phyloP scores from a whole-genome alignment of 768 basidiomycete species.

The Serendipita vermifera region DNA sequence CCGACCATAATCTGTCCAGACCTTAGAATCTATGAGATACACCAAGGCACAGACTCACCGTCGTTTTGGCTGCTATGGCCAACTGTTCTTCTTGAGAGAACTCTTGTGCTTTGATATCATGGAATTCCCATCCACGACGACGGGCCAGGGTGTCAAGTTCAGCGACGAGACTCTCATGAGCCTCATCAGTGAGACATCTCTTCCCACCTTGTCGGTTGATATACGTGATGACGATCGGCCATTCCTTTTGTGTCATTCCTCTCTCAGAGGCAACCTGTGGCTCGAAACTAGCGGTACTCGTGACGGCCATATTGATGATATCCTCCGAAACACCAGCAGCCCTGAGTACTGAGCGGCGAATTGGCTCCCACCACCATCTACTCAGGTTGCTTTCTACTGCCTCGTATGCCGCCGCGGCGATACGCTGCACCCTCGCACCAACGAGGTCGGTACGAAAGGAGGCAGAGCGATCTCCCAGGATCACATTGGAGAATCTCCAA shows the following conservation, averaged over 20 bases:
- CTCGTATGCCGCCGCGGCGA: slow-evolving; percentile 55
- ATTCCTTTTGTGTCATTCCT: slow-evolving; percentile 4
- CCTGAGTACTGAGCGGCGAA: slow-evolving; percentile 49
- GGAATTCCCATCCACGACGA: slow-evolving; percentile 42
- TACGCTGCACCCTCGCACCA: slow-evolving; percentile 53
- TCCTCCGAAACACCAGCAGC: slow-evolving; percentile 42
- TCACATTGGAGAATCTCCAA: slow-evolving; percentile 57
- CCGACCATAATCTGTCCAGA: slow-evolving; percentile 47
- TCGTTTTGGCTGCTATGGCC: slow-evolving; percentile 47
- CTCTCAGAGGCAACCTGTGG: slow-evolving; percentile 10
- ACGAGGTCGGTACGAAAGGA: slow-evolving; percentile 55
- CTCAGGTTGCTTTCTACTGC: slow-evolving; percentile 28
- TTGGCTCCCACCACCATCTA: slow-evolving; percentile 66
- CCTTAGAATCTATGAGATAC: neutral
- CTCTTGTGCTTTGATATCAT: slow-evolving; percentile 47
- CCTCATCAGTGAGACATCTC: slow-evolving; percentile 26
- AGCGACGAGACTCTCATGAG: slow-evolving; percentile 18
- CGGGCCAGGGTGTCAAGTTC: slow-evolving; percentile 19
- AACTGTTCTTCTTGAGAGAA: slow-evolving; percentile 69
- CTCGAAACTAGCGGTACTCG: slow-evolving; percentile 14
- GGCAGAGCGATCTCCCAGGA: slow-evolving; percentile 65
- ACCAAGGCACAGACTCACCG: slow-evolving; percentile 33
- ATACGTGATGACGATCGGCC: slow-evolving; percentile 55
- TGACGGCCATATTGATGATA: slow-evolving; percentile 19
- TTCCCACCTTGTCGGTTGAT: slow-evolving; percentile 50